Base-by-base conservation (phyloP, 768 basidiomycete species). In the Gloeopeniophorella convolvens region DNA sequence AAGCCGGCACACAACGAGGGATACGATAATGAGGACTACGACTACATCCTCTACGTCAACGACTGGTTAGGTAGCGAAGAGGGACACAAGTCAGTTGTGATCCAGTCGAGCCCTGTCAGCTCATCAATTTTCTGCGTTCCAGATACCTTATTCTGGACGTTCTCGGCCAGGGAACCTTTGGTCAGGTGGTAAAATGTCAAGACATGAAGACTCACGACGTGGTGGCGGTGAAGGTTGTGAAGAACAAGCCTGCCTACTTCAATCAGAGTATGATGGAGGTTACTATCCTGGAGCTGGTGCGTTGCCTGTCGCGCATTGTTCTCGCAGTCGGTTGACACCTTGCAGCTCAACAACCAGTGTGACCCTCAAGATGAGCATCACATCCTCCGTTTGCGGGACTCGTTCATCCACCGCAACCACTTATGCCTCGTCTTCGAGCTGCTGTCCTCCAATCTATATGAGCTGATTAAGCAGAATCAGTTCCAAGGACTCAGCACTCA, bases 251-350 rank as follows among this genome's bases (percentile, higher is more conserved):
- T 5, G 96, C 96, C 0, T 99, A 99, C 72, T 93, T 96, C 68
- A 97, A 98, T 64, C 96, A 99, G 70, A 91, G 88, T 67, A 97
- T 96, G 89, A 99, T 99, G 96, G 96, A 99, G 68, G 95, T 98
- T 23, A 96, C 93, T 1, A 98, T 99, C 54, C 74, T 99, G 37
- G 92, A 98, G 66, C 72, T 98, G 70, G 94, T 94, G 48, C 54
- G 89, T 47, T n/a, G n/a, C 46, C 54, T 48, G 44, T 5, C 53
- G 51, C 7, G 32, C 26, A n/a, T 34, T 23, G 21, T 27, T 20
- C 18, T 21, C 16, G 8, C 18, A 28, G 30, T 55, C 30, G 20
- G 39, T 48, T 15, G 35, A 42, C 6, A 7, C 18, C 42, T 42
- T 51, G 4, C 61, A 97, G 93, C 76, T 99, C 50, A 99, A 99